phyloP scores from a whole-genome alignment of 352 stramenopile species.

The Aphanomyces astaci region DNA sequence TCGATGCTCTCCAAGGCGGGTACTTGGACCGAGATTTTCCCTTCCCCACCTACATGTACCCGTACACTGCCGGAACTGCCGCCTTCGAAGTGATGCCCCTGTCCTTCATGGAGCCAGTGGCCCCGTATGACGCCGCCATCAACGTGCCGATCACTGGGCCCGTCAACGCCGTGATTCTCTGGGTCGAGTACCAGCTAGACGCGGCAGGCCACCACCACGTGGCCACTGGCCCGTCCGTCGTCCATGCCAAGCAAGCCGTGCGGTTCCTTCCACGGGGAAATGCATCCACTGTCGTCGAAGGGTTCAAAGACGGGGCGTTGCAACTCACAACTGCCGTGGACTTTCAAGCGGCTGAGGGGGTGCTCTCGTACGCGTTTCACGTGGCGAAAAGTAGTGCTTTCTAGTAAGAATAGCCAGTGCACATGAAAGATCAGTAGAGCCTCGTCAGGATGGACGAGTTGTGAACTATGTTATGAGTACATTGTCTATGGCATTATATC shows the following conservation, averaged over 20 bases:
- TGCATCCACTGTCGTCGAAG: background rate
- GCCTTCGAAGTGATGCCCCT: conserved; percentile 43
- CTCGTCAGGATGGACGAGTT: no score
- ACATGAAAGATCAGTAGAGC: no score
- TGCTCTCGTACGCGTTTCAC: conserved; percentile 3
- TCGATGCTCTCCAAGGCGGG: conserved; percentile 61
- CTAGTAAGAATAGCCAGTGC: no score
- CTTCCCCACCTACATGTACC: conserved; percentile 78
- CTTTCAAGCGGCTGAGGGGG: conserved; percentile 9
- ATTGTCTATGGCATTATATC: no score
- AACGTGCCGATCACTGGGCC: conserved; percentile 20
- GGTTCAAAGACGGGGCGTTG: background rate
- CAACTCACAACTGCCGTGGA: background rate
- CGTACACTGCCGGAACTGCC: conserved; percentile 35
- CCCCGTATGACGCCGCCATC: conserved; percentile 31
- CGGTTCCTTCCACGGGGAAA: conserved; percentile 40
- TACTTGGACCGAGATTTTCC: conserved; percentile 71
- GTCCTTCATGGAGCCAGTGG: conserved; percentile 32
- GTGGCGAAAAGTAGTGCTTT: no score
- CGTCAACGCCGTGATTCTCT: conserved; percentile 66
- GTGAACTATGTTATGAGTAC: no score
- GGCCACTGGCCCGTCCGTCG: conserved; percentile 43
- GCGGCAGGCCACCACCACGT: conserved; percentile 35
- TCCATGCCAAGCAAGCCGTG: conserved; percentile 69
- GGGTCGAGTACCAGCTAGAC: conserved; percentile 62